These are phyloP conservation scores for Teunomyces pallodes DNA, from an alignment of 805 yeast species.

Conservation along the genomic window DNA sequence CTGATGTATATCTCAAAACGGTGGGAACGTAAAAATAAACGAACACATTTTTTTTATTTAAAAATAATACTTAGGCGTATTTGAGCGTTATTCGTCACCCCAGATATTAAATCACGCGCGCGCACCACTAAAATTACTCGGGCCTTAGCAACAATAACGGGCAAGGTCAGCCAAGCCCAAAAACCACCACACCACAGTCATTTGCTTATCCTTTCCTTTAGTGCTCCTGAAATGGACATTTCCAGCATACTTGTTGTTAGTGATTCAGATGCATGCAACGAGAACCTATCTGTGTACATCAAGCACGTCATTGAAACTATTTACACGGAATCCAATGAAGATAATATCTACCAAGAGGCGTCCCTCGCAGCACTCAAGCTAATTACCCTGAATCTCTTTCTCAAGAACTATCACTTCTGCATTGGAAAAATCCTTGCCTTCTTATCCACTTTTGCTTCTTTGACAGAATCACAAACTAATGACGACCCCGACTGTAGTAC, in stretches of 20 bases:
- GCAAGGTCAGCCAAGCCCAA: neutral
- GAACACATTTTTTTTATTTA: neutral
- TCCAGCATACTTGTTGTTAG: slow-evolving; percentile 22
- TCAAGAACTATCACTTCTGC: slow-evolving; percentile 35
- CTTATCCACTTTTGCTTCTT: slow-evolving; percentile 24
- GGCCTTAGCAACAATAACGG: neutral
- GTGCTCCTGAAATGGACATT: neutral
- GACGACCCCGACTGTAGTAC: slow-evolving; percentile 13
- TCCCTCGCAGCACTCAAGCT: slow-evolving; percentile 34
- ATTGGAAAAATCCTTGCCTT: slow-evolving; percentile 38
- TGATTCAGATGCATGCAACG: slow-evolving; percentile 39
- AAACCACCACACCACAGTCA: neutral
- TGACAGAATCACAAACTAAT: slow-evolving; percentile 5
- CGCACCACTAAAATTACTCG: neutral
- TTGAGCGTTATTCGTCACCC: neutral
- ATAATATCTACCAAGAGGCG: slow-evolving; percentile 27
- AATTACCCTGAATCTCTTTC: slow-evolving; percentile 36
- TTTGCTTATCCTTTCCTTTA: neutral
- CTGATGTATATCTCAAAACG: slow-evolving; percentile 43
- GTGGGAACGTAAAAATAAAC: slow-evolving; percentile 21
- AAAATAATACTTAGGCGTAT: neutral
- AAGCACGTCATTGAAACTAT: slow-evolving; percentile 34
- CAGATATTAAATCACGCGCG: neutral
- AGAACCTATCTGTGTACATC: slow-evolving; percentile 32
- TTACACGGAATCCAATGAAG: slow-evolving; percentile 12